A percentile compares a stretch with the other conserved stretches of the same genome.
Conservation (phyloP, 805 yeast genomes). For the Saturnispora sanitii region DNA sequence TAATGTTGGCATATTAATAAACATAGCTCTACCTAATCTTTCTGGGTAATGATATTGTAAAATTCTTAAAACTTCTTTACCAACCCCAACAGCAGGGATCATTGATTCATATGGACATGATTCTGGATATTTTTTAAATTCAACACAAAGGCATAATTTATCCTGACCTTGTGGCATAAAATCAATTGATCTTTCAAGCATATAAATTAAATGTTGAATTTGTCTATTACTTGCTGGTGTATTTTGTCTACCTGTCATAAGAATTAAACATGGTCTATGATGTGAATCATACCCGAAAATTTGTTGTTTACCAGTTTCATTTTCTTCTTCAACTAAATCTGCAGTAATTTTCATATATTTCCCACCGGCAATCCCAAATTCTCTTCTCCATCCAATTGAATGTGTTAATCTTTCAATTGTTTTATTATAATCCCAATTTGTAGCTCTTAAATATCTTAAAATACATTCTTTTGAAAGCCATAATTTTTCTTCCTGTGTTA, state of each 20-base stretch:
- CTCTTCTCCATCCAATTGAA: slow-evolving; percentile 88
- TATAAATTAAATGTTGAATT: slow-evolving; percentile 86
- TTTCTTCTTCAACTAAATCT: slow-evolving; percentile 50
- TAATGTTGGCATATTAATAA: slow-evolving; percentile 89
- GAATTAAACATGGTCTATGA: slow-evolving; percentile 84
- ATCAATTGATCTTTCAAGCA: slow-evolving; percentile 87
- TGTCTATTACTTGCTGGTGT: slow-evolving; percentile 86
- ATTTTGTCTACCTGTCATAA: slow-evolving; percentile 92
- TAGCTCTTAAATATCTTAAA: slow-evolving; percentile 81
- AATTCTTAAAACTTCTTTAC: slow-evolving; percentile 83
- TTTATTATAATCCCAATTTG: slow-evolving; percentile 71
- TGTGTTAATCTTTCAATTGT: slow-evolving; percentile 63
- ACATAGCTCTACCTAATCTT: slow-evolving; percentile 81
- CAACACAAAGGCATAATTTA: slow-evolving; percentile 81
- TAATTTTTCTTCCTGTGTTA: slow-evolving; percentile 52
- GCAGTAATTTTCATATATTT: slow-evolving; percentile 41
- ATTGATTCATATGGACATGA: slow-evolving; percentile 27
- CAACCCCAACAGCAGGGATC: slow-evolving; percentile 73
- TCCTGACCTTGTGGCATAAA: slow-evolving; percentile 97
- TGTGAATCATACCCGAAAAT: slow-evolving; percentile 84
- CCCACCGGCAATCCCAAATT: slow-evolving; percentile 63
- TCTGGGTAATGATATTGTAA: slow-evolving; percentile 97
- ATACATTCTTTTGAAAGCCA: slow-evolving; percentile 92
- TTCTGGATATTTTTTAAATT: slow-evolving; percentile 74
- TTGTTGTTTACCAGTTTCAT: slow-evolving; percentile 86